phyloP scores from a whole-genome alignment of 441 rosid genomes.

The Brassica balearica region DNA sequence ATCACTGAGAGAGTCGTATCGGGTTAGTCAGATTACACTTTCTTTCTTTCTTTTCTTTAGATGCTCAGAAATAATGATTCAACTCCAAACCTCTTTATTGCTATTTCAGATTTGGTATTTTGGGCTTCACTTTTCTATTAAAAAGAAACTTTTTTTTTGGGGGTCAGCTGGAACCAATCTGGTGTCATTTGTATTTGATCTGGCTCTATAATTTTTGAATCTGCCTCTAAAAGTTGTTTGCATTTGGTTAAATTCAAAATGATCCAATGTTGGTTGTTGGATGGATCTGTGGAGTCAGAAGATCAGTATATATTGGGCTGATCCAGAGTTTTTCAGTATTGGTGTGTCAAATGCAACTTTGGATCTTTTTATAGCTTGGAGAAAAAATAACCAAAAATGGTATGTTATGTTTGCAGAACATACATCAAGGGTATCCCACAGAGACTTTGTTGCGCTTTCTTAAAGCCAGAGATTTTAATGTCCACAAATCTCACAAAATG shows the following conservation, averaged over 20 bases:
- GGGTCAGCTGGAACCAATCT: not conserved
- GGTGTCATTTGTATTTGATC: constrained; percentile 6
- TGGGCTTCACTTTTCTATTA: not conserved
- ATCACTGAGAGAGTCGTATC: constrained; percentile 63
- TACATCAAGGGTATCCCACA: constrained; percentile 65
- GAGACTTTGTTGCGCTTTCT: constrained; percentile 67
- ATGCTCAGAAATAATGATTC: constrained; percentile 7
- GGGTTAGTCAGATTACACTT: constrained; percentile 57
- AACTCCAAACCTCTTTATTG: constrained; percentile 4
- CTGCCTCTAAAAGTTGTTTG: constrained; percentile 6
- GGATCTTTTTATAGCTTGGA: constrained; percentile 16
- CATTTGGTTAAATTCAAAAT: not conserved
- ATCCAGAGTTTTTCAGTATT: constrained; percentile 8
- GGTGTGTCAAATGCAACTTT: not conserved
- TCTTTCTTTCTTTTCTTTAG: constrained; percentile 20
- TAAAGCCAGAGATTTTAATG: constrained; percentile 78
- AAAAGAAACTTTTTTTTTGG: not conserved
- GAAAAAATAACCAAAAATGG: not conserved
- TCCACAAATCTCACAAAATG: constrained; percentile 69
- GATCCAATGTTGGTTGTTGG: not conserved
- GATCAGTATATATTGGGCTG: not conserved
- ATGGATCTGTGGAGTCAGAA: constrained; percentile 19
- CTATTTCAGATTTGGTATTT: constrained; percentile 22
- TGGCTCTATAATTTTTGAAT: constrained; percentile 26
- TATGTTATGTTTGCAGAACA: constrained; percentile 50